A percentile compares a stretch with the other conserved stretches of the same genome.
Evolutionary conservation across 2,329 filamentous ascomycete species (phyloP).

Genomic region (Sclerotinia sclerotiorum): DNA sequence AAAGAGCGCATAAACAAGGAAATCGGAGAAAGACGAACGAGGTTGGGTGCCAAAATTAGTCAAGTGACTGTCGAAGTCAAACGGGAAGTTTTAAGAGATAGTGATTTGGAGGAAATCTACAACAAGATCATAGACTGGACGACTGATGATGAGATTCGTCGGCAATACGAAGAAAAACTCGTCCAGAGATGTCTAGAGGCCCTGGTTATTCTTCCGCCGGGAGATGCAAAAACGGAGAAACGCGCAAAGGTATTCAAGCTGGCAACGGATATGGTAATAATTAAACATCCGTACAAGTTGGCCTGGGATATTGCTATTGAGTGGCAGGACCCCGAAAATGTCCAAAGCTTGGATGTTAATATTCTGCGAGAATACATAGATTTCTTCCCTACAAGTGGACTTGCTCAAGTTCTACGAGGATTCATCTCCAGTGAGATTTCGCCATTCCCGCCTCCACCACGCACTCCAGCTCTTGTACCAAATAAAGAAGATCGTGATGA

Average conservation of each 20-base stretch:
- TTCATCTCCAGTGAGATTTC: constrained; percentile 83
- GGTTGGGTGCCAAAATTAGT: constrained; percentile 78
- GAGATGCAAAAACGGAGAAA: constrained; percentile 66
- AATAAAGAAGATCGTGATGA: constrained; percentile 47
- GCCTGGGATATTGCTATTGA: constrained; percentile 92
- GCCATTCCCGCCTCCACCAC: constrained; percentile 65
- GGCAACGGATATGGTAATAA: constrained; percentile 91
- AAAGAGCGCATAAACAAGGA: constrained; percentile 85
- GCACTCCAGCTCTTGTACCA: constrained; percentile 46
- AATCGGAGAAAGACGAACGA: constrained; percentile 83
- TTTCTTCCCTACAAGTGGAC: constrained; percentile 80
- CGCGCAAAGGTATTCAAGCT: constrained; percentile 71
- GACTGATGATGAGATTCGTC: constrained; percentile 77
- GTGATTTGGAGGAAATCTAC: constrained; percentile 78
- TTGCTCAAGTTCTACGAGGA: constrained; percentile 77
- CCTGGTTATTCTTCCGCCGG: constrained; percentile 65
- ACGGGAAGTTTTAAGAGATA: constrained; percentile 74
- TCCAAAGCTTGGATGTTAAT: constrained; percentile 74
- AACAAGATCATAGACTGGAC: constrained; percentile 87
- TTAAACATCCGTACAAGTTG: constrained; percentile 84
- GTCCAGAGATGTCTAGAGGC: constrained; percentile 78
- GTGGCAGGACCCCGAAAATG: constrained; percentile 76
- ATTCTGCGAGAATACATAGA: constrained; percentile 77
- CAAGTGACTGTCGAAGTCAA: constrained; percentile 88
- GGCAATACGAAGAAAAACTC: constrained; percentile 87